phyloP scores from a whole-genome alignment of 2,329 filamentous ascomycete genomes.

The Ploettnerulaceae sp. region DNA sequence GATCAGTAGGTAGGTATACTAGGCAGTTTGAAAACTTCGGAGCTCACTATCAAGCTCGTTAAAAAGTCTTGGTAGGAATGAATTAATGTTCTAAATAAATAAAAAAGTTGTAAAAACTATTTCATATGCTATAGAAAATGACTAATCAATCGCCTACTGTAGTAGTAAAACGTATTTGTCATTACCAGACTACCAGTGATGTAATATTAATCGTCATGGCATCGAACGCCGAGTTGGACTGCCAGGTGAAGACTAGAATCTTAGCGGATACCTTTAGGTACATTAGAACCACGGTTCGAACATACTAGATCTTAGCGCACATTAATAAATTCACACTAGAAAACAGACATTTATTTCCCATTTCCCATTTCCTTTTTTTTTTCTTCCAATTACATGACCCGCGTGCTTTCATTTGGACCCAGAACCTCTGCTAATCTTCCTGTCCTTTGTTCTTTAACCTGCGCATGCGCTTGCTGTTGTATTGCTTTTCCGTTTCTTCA shows the following conservation, averaged over 20 bases:
- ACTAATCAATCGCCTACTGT: too few species aligned
- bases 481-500: slow-evolving; percentile 8
- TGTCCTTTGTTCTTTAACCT: slow-evolving; percentile 1
- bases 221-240: not conserved
- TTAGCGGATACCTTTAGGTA: not conserved
- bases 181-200: not conserved
- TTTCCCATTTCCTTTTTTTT: slow-evolving; percentile 2
- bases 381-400: slow-evolving; percentile 4
- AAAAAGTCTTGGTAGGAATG: too few species aligned
- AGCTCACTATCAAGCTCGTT: too few species aligned
- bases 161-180: too few species aligned
- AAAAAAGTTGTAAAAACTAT: too few species aligned
- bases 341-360: slow-evolving; percentile 1
- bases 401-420: slow-evolving; percentile 5
- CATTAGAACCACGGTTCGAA: not conserved
- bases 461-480: slow-evolving; percentile 7
- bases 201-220: not conserved
- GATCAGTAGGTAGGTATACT: too few species aligned
- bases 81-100: too few species aligned
- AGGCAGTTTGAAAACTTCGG: too few species aligned
- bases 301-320: slow-evolving; percentile 10
- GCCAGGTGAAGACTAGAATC: not conserved
- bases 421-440: slow-evolving; percentile 5
- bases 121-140: too few species aligned
- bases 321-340: slow-evolving; percentile 4